phyloP scores from a whole-genome alignment of 805 yeast species.

The Kazachstania psychrophila region DNA sequence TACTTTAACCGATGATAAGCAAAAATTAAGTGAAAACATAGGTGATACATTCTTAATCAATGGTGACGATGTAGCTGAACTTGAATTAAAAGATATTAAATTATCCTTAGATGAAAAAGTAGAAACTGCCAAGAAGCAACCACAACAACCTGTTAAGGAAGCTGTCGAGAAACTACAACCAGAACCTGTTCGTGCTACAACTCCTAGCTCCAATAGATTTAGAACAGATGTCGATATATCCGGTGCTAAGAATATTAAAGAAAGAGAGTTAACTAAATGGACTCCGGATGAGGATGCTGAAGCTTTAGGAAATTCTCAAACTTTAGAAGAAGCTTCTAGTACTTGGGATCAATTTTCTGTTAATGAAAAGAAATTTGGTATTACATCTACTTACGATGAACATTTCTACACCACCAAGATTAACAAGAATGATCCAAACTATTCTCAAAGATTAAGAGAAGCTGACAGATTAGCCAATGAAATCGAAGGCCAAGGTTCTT shows the following conservation, averaged over 20 bases:
- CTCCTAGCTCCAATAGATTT: conserved; percentile 38
- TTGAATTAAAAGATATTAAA: conserved; percentile 31
- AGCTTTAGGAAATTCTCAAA: conserved; percentile 11
- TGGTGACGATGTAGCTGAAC: conserved; percentile 33
- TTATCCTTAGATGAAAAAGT: conserved; percentile 20
- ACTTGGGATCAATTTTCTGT: conserved; percentile 91
- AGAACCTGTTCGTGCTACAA: too few relatives aligned
- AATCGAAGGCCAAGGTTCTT: conserved; percentile 56
- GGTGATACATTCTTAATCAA: conserved; percentile 22
- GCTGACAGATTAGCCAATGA: conserved; percentile 80
- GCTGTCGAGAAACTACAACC: too few relatives aligned
- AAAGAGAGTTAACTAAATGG: conserved; percentile 80
- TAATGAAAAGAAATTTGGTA: conserved; percentile 84
- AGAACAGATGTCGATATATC: conserved; percentile 84
- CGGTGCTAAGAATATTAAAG: conserved; percentile 37
- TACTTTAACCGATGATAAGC: conserved; percentile 15
- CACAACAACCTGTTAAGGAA: neutral
- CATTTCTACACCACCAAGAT: conserved; percentile 75
- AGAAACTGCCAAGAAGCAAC: neutral
- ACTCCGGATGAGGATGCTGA: conserved; percentile 48
- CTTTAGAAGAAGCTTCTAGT: conserved; percentile 31
- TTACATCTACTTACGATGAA: conserved; percentile 74
- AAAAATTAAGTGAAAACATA: conserved; percentile 16
- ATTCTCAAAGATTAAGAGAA: conserved; percentile 46
- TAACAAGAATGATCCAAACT: conserved; percentile 66